Conservation (phyloP, 257 asterid species). For the Petunia axillaris region DNA sequence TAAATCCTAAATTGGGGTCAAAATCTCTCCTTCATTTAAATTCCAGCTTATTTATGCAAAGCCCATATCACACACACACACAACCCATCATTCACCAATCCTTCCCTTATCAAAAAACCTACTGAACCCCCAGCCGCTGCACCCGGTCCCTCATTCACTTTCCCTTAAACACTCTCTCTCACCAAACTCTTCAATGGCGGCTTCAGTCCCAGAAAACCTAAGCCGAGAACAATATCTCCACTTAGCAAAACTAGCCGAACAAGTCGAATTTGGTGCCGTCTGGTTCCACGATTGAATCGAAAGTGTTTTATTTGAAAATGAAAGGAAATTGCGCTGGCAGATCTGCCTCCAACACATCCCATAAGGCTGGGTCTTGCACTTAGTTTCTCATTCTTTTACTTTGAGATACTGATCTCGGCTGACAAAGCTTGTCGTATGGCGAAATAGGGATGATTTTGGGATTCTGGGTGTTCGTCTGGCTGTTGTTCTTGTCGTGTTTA, state of each 20-base stretch:
- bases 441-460: constrained; percentile 39
- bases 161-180: constrained; percentile 10
- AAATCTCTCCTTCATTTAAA: no score
- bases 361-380: constrained; percentile 58
- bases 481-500: no score
- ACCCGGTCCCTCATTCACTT: neutral
- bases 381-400: constrained; percentile 54
- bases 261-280: constrained; percentile 56
- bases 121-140: no score
- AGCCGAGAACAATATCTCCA: constrained; percentile 47
- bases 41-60: no score
- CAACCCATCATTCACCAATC: no score
- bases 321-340: constrained; percentile 52
- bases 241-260: constrained; percentile 55
- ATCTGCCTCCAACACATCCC: constrained; percentile 56
- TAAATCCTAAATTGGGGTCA: no score
- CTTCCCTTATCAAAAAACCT: no score
- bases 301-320: constrained; percentile 57
- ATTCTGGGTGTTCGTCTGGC: no score
- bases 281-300: constrained; percentile 43
- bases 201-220: constrained; percentile 40
- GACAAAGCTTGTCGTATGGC: constrained; percentile 58
- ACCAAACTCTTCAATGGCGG: constrained; percentile 32
- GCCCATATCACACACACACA: no score
- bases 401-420: constrained; percentile 55